Conservation (phyloP, 768 basidiomycete species). For the Tulasnella sp. region DNA sequence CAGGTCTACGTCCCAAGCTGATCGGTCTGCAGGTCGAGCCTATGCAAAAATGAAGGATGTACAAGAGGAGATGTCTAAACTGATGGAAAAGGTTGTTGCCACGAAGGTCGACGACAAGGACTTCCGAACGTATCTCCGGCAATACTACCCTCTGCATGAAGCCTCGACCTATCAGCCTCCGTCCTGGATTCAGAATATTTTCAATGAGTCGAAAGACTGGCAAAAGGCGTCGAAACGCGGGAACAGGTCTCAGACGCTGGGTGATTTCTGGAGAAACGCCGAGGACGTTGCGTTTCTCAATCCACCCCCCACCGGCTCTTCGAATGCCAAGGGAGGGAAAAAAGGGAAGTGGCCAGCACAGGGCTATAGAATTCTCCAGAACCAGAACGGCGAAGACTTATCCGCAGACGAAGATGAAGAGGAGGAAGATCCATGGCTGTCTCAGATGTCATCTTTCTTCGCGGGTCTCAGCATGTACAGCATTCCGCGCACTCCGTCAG, state of each 20-base stretch:
- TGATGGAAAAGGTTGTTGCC: conserved; percentile 46
- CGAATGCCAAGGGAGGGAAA: background rate
- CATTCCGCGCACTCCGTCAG: background rate
- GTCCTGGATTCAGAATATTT: conserved; percentile 42
- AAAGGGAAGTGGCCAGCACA: background rate
- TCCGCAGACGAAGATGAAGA: too few species aligned
- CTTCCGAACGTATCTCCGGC: conserved; percentile 43
- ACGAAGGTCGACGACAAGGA: conserved; percentile 39
- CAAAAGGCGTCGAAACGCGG: background rate
- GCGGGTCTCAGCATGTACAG: too few species aligned
- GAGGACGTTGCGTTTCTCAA: conserved; percentile 46
- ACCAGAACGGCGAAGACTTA: too few species aligned
- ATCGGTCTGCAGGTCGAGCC: conserved; percentile 38
- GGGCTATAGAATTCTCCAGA: background rate
- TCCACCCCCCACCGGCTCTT: background rate
- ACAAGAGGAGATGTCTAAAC: conserved; percentile 45
- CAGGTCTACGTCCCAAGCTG: background rate
- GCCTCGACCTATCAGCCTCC: conserved; percentile 46
- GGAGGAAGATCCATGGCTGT: too few species aligned
- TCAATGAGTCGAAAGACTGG: conserved; percentile 25
- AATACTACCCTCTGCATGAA: conserved; percentile 49
- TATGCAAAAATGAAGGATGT: conserved; percentile 43
- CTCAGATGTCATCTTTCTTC: too few species aligned
- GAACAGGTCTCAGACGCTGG: conserved; percentile 30
- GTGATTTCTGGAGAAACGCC: conserved; percentile 51